A percentile compares a stretch with the other conserved stretches of the same genome.
Evolutionary conservation across 2,329 filamentous ascomycete species (phyloP).

Genomic region (Clonostachys rosea): DNA sequence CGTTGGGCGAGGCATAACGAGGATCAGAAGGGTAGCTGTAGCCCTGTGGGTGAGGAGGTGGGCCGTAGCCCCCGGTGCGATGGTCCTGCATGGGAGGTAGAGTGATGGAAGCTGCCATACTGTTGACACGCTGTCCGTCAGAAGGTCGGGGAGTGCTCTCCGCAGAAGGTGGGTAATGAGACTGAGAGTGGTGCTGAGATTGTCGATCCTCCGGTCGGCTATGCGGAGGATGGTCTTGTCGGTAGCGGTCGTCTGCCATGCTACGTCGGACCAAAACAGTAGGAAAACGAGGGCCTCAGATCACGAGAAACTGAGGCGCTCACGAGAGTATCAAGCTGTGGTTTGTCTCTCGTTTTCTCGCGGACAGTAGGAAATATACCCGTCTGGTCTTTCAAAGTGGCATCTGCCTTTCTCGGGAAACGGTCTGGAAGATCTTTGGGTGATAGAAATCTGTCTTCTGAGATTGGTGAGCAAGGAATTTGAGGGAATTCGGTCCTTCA

Average conservation of each 20-base stretch:
- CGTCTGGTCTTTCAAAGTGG: too few species aligned
- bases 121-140: conserved; percentile 22
- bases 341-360: too few species aligned
- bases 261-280: conserved; percentile 14
- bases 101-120: conserved; percentile 39
- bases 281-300: too few species aligned
- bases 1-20: conserved; percentile 36
- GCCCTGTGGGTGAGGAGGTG: conserved; percentile 20
- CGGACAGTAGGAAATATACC: too few species aligned
- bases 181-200: conserved; percentile 12
- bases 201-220: conserved; percentile 30
- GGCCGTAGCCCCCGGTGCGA: conserved; percentile 24
- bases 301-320: too few species aligned
- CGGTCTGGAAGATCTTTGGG: too few species aligned
- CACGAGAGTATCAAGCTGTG: too few species aligned
- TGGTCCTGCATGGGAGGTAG: conserved; percentile 46
- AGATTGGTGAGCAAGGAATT: too few species aligned
- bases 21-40: conserved; percentile 24
- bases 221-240: conserved; percentile 27
- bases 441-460: too few species aligned
- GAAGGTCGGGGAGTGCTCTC: conserved; percentile 23
- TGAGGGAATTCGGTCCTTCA: too few species aligned
- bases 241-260: conserved; percentile 32
- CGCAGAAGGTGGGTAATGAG: conserved; percentile 21
- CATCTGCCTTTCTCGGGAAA: too few species aligned